These are phyloP conservation scores for Acanthamoeba triangularis DNA, from an alignment of 208 protist species.

Conservation along the genomic window DNA sequence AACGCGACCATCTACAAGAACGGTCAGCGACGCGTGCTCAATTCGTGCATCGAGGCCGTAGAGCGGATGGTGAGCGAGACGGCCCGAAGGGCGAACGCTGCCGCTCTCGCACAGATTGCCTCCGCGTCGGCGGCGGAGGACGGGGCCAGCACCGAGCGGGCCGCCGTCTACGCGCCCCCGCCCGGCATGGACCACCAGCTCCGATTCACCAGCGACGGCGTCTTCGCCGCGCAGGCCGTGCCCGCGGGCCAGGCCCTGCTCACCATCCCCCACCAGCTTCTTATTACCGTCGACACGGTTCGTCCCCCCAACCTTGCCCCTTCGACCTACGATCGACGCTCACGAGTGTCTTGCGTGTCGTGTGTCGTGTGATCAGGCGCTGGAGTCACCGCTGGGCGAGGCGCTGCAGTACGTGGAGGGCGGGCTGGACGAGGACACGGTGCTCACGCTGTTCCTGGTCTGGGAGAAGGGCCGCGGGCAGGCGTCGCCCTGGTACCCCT, in stretches of 20 bases:
- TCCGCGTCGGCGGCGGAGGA: not conserved
- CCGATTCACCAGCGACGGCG: not conserved
- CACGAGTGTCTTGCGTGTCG: not conserved
- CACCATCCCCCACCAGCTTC: not conserved
- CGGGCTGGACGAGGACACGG: slow-evolving; percentile 5
- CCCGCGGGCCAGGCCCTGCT: not conserved
- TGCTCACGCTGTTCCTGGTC: slow-evolving; percentile 30
- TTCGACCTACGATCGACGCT: not conserved
- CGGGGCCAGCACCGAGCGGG: not conserved
- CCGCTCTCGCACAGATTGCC: not conserved
- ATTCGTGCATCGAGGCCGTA: not conserved
- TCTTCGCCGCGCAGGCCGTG: not conserved
- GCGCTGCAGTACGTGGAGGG: not conserved
- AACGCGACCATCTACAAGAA: not conserved
- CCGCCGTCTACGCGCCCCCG: not conserved
- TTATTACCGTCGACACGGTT: not conserved
- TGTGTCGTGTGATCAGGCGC: not conserved
- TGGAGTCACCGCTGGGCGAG: slow-evolving; percentile 25
- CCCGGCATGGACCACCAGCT: not conserved
- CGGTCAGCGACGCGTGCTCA: slow-evolving; percentile 15
- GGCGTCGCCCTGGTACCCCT: not conserved
- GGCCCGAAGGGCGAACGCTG: not conserved
- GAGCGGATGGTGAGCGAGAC: slow-evolving; percentile 21
- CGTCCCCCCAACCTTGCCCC: not conserved
- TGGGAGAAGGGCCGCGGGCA: not conserved